phyloP scores from a whole-genome alignment of 257 asterid genomes.

The Solanum sitiens region DNA sequence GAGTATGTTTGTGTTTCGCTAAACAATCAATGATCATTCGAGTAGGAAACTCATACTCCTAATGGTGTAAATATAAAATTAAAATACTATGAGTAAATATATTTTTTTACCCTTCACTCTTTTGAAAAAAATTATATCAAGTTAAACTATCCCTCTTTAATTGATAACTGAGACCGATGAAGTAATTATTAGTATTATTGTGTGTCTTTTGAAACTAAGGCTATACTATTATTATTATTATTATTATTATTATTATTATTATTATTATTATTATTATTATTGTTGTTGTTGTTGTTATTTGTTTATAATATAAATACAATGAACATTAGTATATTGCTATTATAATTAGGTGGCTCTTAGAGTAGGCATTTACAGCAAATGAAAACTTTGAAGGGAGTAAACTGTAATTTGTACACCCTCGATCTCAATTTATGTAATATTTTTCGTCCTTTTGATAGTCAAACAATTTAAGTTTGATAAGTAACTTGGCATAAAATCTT shows the following conservation, averaged over 20 bases:
- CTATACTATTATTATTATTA: not conserved
- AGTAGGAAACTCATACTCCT: not conserved
- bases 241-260: too few species aligned
- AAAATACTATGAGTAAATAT: accelerated
- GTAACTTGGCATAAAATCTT: accelerated
- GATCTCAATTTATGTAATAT: too few species aligned
- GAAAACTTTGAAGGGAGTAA: not conserved
- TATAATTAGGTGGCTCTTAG: not conserved
- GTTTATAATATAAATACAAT: not conserved
- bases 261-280: not conserved
- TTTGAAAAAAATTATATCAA: not conserved
- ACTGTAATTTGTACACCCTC: not conserved
- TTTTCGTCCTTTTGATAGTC: too few species aligned
- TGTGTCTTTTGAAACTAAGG: not conserved
- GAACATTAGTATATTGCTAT: not conserved
- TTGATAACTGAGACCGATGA: not conserved
- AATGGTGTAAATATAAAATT: too few species aligned
- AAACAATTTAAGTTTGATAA: too few species aligned
- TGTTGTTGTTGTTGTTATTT: too few species aligned
- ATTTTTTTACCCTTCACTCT: too few species aligned
- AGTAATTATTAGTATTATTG: not conserved
- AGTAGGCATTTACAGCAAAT: not conserved
- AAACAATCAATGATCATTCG: not conserved
- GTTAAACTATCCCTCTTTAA: not conserved
- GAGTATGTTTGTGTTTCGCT: not conserved